Evolutionary conservation across 129 eudicot species (phyloP), one percentile per base, ranked within the genome.

Genomic region (Centella asiatica): DNA sequence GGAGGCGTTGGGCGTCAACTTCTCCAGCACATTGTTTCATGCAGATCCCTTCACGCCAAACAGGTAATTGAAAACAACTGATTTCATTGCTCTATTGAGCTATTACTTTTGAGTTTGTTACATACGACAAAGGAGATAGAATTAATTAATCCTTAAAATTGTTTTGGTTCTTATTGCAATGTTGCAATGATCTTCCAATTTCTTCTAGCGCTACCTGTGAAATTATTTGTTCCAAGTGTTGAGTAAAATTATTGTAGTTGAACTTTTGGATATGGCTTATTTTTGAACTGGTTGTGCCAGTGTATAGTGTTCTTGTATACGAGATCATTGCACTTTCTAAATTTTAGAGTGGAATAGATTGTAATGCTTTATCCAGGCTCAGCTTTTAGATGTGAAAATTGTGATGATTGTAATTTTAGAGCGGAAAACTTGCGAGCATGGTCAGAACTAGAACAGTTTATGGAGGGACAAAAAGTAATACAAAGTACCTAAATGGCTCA

Each of bases 1-100:
- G 99, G 99, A 28, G 99, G 98, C 11, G 98, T 92, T 3, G 98
- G 98, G 45, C 76, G 86, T 36, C 86, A 92, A 49, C 84, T 92
- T 69, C 81, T 92, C 51, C 81, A 82, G 2, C 99, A 92, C 86
- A 78, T 87, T 75, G 74, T 87, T 65, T 73, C 90, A 14, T 84
- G 86, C 71, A 80, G 99, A 44, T 29, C 84, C 17, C 71, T 92
- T 65, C 99, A 87, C 55, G 77, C 90, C 34, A 76, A 74, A 60
- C 85, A 74, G 85, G 89, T 82, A 19, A 8, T 39, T 2, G 29
- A 14, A 36, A 50, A 37, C 39, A 11, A 56, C 39, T 56, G 10
- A 0, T 14, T 4, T 24, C 1, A 3, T 44, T 44, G 46, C 14
- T 15, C 47, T n/a, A 44, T 13, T 44, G 12, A 13, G 4, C 15